phyloP scores from a whole-genome alignment of 2,329 filamentous ascomycete species.

The Colletotrichum sp. region DNA sequence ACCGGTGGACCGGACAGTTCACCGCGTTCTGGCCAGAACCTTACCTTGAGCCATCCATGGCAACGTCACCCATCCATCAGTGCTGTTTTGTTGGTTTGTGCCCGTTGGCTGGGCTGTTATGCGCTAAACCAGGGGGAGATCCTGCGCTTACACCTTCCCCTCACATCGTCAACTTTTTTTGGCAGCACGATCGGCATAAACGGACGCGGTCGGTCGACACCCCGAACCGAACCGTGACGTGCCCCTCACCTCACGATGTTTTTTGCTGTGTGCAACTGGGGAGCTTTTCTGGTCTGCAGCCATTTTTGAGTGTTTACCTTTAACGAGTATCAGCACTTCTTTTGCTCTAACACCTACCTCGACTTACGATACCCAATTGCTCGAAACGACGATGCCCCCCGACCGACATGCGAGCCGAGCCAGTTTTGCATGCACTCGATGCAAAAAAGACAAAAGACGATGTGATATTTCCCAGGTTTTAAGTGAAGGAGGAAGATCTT shows the following conservation, averaged over 20 bases:
- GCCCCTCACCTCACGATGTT: neutral
- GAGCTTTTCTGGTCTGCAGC: neutral
- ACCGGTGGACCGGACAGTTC: neutral
- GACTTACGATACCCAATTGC: neutral
- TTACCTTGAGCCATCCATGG: neutral
- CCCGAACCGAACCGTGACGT: neutral
- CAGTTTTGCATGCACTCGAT: conserved; percentile 15
- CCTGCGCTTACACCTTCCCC: neutral
- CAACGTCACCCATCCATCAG: neutral
- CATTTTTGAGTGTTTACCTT: neutral
- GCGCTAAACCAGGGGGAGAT: neutral
- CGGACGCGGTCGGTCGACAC: neutral
- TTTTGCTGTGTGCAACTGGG: neutral
- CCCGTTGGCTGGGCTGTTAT: neutral
- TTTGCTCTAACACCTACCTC: neutral
- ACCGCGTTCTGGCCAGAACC: neutral
- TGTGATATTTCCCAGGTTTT: conserved; percentile 16
- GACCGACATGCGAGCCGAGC: conserved; percentile 16
- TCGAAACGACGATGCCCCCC: neutral
- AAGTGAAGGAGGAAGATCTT: neutral
- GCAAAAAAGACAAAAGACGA: conserved; percentile 18
- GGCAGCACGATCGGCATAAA: neutral
- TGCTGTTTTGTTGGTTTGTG: neutral
- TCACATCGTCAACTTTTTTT: neutral
- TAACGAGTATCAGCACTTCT: neutral